phyloP scores from a whole-genome alignment of 495 filamentous ascomycete genomes.

The Xylaria intraflava region DNA sequence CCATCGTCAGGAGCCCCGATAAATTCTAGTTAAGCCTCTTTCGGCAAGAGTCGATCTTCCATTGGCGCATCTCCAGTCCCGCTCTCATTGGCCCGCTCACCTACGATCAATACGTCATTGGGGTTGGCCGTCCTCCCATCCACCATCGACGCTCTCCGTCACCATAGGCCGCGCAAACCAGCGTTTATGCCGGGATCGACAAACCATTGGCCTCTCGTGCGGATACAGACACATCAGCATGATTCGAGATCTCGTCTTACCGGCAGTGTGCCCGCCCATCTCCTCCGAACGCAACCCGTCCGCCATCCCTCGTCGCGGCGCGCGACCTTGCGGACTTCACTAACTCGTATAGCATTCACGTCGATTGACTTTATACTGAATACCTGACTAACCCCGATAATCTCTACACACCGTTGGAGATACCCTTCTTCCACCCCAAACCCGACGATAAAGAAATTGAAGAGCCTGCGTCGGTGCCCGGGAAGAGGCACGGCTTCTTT shows the following conservation, averaged over 20 bases:
- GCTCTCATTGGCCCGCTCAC: conserved; percentile 3
- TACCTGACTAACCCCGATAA: not conserved
- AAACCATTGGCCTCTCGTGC: not conserved
- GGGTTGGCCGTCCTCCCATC: not conserved
- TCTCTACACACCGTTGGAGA: conserved; percentile 19
- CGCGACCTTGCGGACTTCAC: not conserved
- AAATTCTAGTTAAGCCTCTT: not conserved
- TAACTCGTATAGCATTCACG: not conserved
- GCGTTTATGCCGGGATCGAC: conserved; percentile 1
- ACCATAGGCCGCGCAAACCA: not conserved
- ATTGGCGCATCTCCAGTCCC: not conserved
- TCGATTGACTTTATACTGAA: too few species aligned
- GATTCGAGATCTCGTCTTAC: conserved; percentile 7
- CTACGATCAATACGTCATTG: conserved; percentile 8
- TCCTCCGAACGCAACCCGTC: not conserved
- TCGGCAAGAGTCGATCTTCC: not conserved
- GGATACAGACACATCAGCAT: not conserved
- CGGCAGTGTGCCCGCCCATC: not conserved
- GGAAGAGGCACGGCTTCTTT: conserved; percentile 37
- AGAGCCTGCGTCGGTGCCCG: conserved; percentile 26
- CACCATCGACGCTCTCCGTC: not conserved
- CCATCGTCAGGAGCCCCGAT: not conserved
- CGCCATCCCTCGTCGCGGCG: not conserved
- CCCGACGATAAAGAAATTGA: conserved; percentile 29
- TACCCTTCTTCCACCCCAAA: conserved; percentile 43